phyloP scores from a whole-genome alignment of 1,139 yeast genomes.

The Scheffersomyces quercinus region DNA sequence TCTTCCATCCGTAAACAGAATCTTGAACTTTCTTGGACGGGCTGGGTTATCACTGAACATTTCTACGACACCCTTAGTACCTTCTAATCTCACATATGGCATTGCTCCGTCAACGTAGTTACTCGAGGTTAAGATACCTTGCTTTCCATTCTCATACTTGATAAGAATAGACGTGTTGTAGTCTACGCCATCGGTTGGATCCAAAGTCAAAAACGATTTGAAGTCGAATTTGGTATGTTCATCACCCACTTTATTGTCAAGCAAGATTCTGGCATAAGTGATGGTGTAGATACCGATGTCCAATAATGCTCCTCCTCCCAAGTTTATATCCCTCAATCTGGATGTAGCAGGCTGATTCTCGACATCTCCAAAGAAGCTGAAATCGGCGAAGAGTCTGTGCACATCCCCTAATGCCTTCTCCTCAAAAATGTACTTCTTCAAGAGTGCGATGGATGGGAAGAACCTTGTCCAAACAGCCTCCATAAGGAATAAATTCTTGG shows the following conservation, averaged over 20 bases:
- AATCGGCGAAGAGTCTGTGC: constrained; percentile 41
- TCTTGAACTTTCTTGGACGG: constrained; percentile 12
- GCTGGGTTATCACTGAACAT: constrained; percentile 19
- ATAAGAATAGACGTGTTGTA: constrained; percentile 18
- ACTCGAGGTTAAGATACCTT: constrained; percentile 18
- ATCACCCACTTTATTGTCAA: constrained; percentile 29
- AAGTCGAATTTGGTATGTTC: constrained; percentile 15
- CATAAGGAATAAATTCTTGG: constrained; percentile 52
- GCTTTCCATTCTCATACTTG: constrained; percentile 19
- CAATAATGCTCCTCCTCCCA: constrained; percentile 63
- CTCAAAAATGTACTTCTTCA: constrained; percentile 42
- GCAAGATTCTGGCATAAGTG: constrained; percentile 46
- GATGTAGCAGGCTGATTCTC: constrained; percentile 13
- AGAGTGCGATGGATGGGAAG: constrained; percentile 48
- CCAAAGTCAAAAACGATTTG: constrained; percentile 19
- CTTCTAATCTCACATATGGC: constrained; percentile 18
- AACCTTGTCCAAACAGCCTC: constrained; percentile 70
- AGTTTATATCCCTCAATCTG: constrained; percentile 37
- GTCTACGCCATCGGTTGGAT: constrained; percentile 18
- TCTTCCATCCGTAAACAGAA: constrained; percentile 9
- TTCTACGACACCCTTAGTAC: constrained; percentile 18
- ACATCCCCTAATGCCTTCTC: constrained; percentile 50
- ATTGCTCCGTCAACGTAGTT: constrained; percentile 17
- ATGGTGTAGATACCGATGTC: constrained; percentile 62
- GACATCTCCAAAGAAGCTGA: constrained; percentile 35